Conservation (phyloP, 2,329 filamentous ascomycete genomes). For the Cryphonectria japonica region DNA sequence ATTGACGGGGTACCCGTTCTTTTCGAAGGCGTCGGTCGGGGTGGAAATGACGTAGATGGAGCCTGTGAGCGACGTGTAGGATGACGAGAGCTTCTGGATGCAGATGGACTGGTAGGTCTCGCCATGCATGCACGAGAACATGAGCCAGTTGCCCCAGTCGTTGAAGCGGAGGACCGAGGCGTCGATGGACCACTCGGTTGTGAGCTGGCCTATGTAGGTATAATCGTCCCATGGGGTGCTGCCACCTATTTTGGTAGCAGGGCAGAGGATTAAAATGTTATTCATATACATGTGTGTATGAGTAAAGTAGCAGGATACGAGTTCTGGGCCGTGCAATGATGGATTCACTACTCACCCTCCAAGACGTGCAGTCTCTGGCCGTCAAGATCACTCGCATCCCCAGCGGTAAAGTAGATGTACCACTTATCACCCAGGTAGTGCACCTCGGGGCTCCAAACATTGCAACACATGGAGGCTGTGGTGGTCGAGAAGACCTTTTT, state of each 20-base stretch:
- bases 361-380: slow-evolving; percentile 57
- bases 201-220: slow-evolving; percentile 52
- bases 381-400: slow-evolving; percentile 48
- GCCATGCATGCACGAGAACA: slow-evolving; percentile 57
- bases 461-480: slow-evolving; percentile 52
- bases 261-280: background rate
- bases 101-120: slow-evolving; percentile 44
- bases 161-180: slow-evolving; percentile 55
- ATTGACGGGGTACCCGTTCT: slow-evolving; percentile 53
- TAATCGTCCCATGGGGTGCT: slow-evolving; percentile 55
- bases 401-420: slow-evolving; percentile 63
- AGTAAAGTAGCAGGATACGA: too few relatives aligned
- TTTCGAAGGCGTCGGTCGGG: slow-evolving; percentile 57
- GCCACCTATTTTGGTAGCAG: slow-evolving; percentile 44
- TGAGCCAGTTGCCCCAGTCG: slow-evolving; percentile 53
- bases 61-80: slow-evolving; percentile 48
- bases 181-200: slow-evolving; percentile 56
- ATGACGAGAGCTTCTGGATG: slow-evolving; percentile 44
- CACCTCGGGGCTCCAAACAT: slow-evolving; percentile 62
- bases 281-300: background rate
- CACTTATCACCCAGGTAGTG: slow-evolving; percentile 53
- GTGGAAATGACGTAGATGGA: slow-evolving; percentile 52
- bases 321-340: too few relatives aligned
- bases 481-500: slow-evolving; percentile 55
- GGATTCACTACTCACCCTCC: slow-evolving; percentile 41